phyloP scores from a whole-genome alignment of 768 basidiomycete genomes.

The Candolleomyces eurysporus region DNA sequence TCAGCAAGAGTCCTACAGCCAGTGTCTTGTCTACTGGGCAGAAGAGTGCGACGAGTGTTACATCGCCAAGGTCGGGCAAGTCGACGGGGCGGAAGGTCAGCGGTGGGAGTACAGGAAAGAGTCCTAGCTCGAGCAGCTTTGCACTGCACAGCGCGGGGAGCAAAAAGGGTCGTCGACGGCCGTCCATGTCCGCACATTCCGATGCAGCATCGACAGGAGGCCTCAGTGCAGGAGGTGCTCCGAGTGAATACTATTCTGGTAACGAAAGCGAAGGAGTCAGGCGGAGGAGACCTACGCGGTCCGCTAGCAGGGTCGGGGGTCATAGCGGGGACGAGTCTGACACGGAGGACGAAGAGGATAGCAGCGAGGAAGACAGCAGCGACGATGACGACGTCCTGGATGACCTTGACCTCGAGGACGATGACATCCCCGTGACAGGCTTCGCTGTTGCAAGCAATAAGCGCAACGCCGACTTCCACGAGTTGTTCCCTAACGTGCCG shows the following conservation, averaged over 20 bases:
- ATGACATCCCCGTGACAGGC: slow-evolving; percentile 89
- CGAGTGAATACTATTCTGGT: slow-evolving; percentile 11
- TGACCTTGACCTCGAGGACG: slow-evolving; percentile 49
- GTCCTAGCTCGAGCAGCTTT: slow-evolving; percentile 14
- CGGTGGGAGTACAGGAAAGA: slow-evolving; percentile 16
- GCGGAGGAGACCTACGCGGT: background rate
- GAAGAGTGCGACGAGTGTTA: slow-evolving; percentile 3
- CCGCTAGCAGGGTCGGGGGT: background rate
- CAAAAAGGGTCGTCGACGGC: slow-evolving; percentile 13
- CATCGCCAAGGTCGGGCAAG: slow-evolving; percentile 26
- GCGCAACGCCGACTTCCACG: slow-evolving; percentile 94
- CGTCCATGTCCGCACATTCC: slow-evolving; percentile 17
- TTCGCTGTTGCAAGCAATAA: slow-evolving; percentile 97
- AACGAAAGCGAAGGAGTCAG: slow-evolving; percentile 7
- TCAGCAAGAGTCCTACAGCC: slow-evolving; percentile 7
- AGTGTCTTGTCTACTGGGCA: background rate
- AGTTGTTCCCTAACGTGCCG: slow-evolving; percentile 83
- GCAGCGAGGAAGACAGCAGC: slow-evolving; percentile 10
- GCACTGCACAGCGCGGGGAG: background rate
- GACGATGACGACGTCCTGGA: slow-evolving; percentile 8
- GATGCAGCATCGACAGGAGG: slow-evolving; percentile 7
- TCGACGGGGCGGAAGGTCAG: slow-evolving; percentile 15
- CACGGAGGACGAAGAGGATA: slow-evolving; percentile 11
- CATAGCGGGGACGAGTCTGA: slow-evolving; percentile 1
- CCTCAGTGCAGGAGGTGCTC: slow-evolving; percentile 1